Conservation (phyloP, 495 filamentous ascomycete species). For the Neurospora pannonica region DNA sequence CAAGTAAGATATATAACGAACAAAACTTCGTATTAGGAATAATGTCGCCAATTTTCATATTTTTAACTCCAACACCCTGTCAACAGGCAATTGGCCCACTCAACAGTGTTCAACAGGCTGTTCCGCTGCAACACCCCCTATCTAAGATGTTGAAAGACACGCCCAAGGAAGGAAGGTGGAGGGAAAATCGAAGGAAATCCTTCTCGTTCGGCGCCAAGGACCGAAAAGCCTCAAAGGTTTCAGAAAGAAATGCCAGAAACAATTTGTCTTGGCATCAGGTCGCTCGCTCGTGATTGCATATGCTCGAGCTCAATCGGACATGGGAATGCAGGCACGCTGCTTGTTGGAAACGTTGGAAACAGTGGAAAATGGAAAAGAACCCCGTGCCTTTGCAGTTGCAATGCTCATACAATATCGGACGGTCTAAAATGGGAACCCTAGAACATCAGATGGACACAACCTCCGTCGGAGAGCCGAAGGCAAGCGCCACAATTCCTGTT, state of each 20-base stretch:
- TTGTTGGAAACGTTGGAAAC: not conserved
- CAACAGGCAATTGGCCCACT: no score
- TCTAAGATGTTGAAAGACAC: no score
- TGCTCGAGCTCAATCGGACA: not conserved
- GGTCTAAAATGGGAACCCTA: not conserved
- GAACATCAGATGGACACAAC: not conserved
- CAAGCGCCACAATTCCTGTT: not conserved
- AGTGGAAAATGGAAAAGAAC: not conserved
- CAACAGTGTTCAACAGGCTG: no score
- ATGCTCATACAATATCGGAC: not conserved
- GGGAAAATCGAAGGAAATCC: not conserved
- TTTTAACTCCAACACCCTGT: no score
- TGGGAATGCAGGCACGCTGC: not conserved
- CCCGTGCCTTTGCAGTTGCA: not conserved
- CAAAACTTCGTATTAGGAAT: no score
- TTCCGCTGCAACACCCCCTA: no score
- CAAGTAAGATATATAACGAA: no score
- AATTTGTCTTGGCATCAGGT: not conserved
- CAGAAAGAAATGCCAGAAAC: not conserved
- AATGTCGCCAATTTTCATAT: no score
- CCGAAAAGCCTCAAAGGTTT: not conserved
- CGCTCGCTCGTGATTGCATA: not conserved
- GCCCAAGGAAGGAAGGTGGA: not conserved
- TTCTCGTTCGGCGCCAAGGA: not conserved
- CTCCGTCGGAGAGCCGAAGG: not conserved